Evolutionary conservation across 441 rosid species (phyloP), one percentile per base, ranked within the genome.

Genomic region (Adansonia rubrostipa): DNA sequence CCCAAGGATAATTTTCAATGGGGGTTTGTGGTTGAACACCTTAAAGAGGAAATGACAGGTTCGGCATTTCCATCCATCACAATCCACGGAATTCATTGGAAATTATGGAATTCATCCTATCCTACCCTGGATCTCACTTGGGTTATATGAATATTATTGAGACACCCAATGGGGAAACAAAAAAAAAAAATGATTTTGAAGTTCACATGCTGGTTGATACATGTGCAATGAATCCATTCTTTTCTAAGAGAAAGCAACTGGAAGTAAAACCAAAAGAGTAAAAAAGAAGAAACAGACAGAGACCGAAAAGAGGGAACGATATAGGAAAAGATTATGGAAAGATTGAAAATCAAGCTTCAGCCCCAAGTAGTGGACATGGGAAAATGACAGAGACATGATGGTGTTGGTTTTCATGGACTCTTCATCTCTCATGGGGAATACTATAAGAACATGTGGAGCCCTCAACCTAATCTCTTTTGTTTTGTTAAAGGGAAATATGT

Each of bases 321-420:
- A 66, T 17, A 42, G 20, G 51, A 17, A 42, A 14, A 20, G 70
- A 42, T 67, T 74, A 24, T 54, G 75, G 36, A 36, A 36, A 4
- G 42, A 36, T 36, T 36, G 6, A 61, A 82, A 71, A 44, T 36
- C 19, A 54, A 56, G 76, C 17, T 71, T 60, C 79, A 72, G 69
- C 45, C 77, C n/a, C 8, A 33, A 64, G 79, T 65, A 78, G 82
- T 65, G 84, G 91, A 81, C 83, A 79, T 71, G 56, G 62, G 84
- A 77, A 79, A 86, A 83, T 70, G 88, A 83, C 83, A 78, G 76
- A 19, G 69, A 77, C 82, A 79, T 71, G 74, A 80, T 76, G 77
- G 71, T 72, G 82, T 69, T 71, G 71, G 74, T 73, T 36, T 36
- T 51, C 50, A 17, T 71, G 65, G 80, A 36, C 48, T 4, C 28